phyloP scores from a whole-genome alignment of 2,329 filamentous ascomycete genomes.

The Colletotrichum endophyticum region DNA sequence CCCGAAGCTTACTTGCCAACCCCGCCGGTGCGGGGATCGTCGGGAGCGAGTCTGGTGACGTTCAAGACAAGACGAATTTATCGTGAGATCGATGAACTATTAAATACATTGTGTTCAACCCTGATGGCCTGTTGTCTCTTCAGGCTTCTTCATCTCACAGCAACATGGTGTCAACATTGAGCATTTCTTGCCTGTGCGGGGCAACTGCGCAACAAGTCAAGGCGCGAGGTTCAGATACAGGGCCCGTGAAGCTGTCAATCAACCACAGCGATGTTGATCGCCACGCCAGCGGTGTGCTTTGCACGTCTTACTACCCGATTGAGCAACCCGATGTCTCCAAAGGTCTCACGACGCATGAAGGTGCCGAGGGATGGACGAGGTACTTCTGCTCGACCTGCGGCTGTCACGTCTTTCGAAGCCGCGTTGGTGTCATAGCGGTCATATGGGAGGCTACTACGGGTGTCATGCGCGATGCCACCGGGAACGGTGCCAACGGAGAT shows the following conservation, averaged over 20 bases:
- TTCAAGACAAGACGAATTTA: not conserved
- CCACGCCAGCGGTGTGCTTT: constrained; percentile 39
- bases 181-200: constrained; percentile 32
- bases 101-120: not conserved
- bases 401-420: constrained; percentile 42
- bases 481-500: not conserved
- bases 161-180: not conserved
- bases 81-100: not conserved
- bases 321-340: not conserved
- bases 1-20: not conserved
- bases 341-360: constrained; percentile 16
- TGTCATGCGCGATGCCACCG: constrained; percentile 25
- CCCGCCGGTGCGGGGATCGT: not conserved
- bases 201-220: constrained; percentile 25
- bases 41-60: not conserved
- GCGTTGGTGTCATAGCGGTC: not conserved
- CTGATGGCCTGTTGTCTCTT: not conserved
- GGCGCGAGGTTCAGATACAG: not conserved
- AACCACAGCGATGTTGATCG: constrained; percentile 38
- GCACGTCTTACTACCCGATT: constrained; percentile 40
- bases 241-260: constrained; percentile 22
- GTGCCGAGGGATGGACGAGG: constrained; percentile 19
- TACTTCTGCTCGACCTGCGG: constrained; percentile 47
- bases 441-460: constrained; percentile 44
- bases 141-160: not conserved